A percentile compares a stretch with the other conserved stretches of the same genome.
These are phyloP conservation scores for Sphaerulina vaccinii DNA, from an alignment of 2,329 filamentous ascomycete genomes.

Conservation along the genomic window DNA sequence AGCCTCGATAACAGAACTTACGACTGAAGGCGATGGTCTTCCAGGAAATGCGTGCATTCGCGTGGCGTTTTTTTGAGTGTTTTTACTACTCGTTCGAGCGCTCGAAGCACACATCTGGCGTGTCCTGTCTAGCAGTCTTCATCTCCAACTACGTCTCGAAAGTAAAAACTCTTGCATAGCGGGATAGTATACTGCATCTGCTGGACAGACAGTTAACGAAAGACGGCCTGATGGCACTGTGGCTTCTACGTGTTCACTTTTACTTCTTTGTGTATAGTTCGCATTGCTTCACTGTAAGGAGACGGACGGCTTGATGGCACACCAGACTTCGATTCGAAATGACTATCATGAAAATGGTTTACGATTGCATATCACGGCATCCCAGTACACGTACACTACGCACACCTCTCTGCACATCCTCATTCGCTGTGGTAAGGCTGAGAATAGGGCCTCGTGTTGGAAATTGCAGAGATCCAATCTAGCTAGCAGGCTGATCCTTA, in stretches of 20 bases:
- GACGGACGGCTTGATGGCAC: slow-evolving; percentile 19
- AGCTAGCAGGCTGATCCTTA: slow-evolving; percentile 12
- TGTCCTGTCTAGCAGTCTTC: slow-evolving; percentile 14
- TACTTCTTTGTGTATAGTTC: slow-evolving; percentile 22
- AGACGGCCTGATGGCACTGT: slow-evolving; percentile 17
- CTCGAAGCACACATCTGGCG: slow-evolving; percentile 19
- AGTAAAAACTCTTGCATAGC: slow-evolving; percentile 13
- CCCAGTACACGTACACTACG: not conserved
- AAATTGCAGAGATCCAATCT: slow-evolving; percentile 6
- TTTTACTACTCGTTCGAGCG: slow-evolving; percentile 14
- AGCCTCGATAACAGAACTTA: slow-evolving; percentile 23
- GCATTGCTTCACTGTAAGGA: slow-evolving; percentile 14
- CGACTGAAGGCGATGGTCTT: slow-evolving; percentile 21
- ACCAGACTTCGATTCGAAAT: slow-evolving; percentile 18
- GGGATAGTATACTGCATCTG: slow-evolving; percentile 15
- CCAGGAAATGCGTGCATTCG: slow-evolving; percentile 25
- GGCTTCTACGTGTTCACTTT: slow-evolving; percentile 14
- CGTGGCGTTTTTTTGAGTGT: slow-evolving; percentile 23
- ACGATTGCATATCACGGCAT: slow-evolving; percentile 8
- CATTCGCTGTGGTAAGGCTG: not conserved
- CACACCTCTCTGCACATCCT: not conserved
- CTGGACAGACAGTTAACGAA: slow-evolving; percentile 18
- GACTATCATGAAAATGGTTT: slow-evolving; percentile 19
- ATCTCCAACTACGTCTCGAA: slow-evolving; percentile 2
- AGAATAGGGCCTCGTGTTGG: slow-evolving; percentile 3